Conservation (phyloP, 2,329 filamentous ascomycete species). For the Bipolaris gigantea region DNA sequence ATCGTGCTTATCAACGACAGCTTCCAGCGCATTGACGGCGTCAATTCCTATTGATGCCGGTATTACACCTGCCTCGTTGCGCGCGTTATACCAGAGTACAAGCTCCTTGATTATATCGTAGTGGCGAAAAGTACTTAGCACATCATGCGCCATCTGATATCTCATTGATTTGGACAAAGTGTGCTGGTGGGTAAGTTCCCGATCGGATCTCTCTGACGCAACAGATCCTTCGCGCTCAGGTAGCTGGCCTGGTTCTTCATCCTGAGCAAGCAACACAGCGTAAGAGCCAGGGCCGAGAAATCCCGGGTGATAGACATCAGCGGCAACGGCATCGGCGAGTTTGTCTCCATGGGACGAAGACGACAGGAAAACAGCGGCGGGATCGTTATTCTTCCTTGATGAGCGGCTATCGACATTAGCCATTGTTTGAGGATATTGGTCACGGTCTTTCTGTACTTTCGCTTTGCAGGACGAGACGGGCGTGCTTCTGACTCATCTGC, state of each 20-base stretch:
- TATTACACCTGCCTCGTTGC: constrained; percentile 41
- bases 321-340: constrained; percentile 39
- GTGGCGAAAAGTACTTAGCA: constrained; percentile 33
- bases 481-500: constrained; percentile 17
- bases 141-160: constrained; percentile 32
- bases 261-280: constrained; percentile 33
- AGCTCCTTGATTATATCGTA: constrained; percentile 31
- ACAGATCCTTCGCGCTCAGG: constrained; percentile 27
- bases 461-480: constrained; percentile 25
- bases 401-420: constrained; percentile 22
- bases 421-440: neutral
- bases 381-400: constrained; percentile 12
- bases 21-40: constrained; percentile 34
- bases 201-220: constrained; percentile 31
- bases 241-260: constrained; percentile 24
- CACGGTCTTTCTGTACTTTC: constrained; percentile 27
- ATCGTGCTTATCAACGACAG: constrained; percentile 38
- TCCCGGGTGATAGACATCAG: constrained; percentile 36
- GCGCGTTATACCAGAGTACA: constrained; percentile 27
- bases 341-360: constrained; percentile 25
- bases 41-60: constrained; percentile 42
- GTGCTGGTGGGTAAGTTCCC: constrained; percentile 35
- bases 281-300: constrained; percentile 42
- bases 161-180: constrained; percentile 36
- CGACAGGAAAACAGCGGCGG: constrained; percentile 11